phyloP scores from a whole-genome alignment of 495 filamentous ascomycete genomes.

The Penicillium verhagenii region DNA sequence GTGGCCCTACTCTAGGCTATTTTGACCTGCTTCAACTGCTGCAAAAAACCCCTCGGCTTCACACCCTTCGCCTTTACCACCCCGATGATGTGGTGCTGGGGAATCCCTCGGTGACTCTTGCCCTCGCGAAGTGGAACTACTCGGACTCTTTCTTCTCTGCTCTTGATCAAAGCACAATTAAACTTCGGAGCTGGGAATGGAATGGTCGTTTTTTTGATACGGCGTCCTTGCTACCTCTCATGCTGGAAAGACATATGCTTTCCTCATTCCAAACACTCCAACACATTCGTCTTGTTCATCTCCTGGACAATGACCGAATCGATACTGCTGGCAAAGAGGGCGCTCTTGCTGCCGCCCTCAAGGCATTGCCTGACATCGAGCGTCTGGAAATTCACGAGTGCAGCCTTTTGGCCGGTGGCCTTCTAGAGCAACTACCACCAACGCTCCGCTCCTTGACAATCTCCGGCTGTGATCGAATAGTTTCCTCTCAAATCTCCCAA shows the following conservation, averaged over 20 bases:
- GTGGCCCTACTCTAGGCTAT: slow-evolving; percentile 43
- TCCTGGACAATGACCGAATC: slow-evolving; percentile 25
- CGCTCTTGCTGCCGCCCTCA: slow-evolving; percentile 55
- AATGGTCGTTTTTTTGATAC: slow-evolving; percentile 61
- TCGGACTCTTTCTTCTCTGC: slow-evolving; percentile 57
- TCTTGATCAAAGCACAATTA: slow-evolving; percentile 43
- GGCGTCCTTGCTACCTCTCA: slow-evolving; percentile 44
- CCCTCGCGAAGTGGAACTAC: slow-evolving; percentile 58
- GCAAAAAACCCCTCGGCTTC: slow-evolving; percentile 42
- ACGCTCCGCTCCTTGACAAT: slow-evolving; percentile 64
- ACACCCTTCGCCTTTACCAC: slow-evolving; percentile 42
- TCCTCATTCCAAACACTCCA: slow-evolving; percentile 57
- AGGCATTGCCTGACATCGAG: slow-evolving; percentile 57
- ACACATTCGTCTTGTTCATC: slow-evolving; percentile 64
- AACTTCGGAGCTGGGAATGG: slow-evolving; percentile 75
- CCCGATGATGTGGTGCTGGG: slow-evolving; percentile 34
- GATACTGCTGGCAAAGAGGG: slow-evolving; percentile 36
- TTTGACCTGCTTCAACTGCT: slow-evolving; percentile 45
- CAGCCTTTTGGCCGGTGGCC: slow-evolving; percentile 56
- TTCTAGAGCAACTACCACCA: slow-evolving; percentile 62
- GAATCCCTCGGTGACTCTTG: slow-evolving; percentile 26
- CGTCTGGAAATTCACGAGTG: slow-evolving; percentile 67
- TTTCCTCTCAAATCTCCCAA: slow-evolving; percentile 51
- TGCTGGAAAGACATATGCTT: slow-evolving; percentile 55
- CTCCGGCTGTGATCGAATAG: slow-evolving; percentile 70